Conservation (phyloP, 305 asterid species). For the Solanum hybrid region DNA sequence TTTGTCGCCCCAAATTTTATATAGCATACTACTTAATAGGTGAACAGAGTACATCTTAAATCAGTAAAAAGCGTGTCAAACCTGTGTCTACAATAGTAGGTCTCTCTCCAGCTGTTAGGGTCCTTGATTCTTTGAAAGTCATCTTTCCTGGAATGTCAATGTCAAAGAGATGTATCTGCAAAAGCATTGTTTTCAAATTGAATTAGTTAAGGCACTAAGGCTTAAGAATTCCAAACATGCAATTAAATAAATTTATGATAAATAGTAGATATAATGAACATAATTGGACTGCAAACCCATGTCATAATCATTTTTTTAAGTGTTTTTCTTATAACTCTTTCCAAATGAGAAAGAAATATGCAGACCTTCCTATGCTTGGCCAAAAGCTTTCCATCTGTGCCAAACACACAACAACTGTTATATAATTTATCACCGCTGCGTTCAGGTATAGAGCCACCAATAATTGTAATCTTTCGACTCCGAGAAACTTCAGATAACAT, state of each 20-base stretch:
- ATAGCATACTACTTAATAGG: background rate
- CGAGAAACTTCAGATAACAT: slow-evolving; percentile 70
- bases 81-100: slow-evolving; percentile 91
- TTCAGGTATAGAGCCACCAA: slow-evolving; percentile 90
- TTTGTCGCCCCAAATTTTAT: background rate
- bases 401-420: slow-evolving; percentile 75
- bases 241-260: background rate
- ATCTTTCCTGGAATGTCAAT: slow-evolving; percentile 82
- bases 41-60: background rate
- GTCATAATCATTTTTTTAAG: background rate
- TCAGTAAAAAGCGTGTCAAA: slow-evolving; percentile 6
- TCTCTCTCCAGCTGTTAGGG: slow-evolving; percentile 80
- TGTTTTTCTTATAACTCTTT: background rate
- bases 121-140: slow-evolving; percentile 70
- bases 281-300: background rate
- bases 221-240: background rate
- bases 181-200: slow-evolving; percentile 2
- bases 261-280: background rate
- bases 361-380: slow-evolving; percentile 81
- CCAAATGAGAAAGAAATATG: background rate
- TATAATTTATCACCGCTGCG: slow-evolving; percentile 57
- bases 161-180: slow-evolving; percentile 84
- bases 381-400: slow-evolving; percentile 58
- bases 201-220: slow-evolving; percentile 6
- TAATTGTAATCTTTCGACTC: slow-evolving; percentile 51